Evolutionary conservation across 805 yeast species (phyloP).

Genomic region (Saccharomycopsis sp.): DNA sequence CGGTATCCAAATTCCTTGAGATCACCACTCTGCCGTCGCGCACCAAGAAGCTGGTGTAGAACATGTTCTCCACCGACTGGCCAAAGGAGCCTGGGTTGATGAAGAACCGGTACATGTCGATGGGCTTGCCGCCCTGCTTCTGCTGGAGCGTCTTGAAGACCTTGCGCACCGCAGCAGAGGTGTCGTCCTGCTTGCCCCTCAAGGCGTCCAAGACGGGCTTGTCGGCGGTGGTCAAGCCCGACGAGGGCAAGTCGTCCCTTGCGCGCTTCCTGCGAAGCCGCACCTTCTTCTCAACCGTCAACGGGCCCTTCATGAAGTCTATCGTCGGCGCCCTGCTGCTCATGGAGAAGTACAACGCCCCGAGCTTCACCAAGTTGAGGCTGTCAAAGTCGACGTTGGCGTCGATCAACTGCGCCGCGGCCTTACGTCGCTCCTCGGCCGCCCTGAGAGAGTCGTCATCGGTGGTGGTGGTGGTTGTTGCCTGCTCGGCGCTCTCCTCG

Average conservation of each 20-base stretch:
- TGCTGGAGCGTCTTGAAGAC: slow-evolving; percentile 37
- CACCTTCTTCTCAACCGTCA: slow-evolving; percentile 49
- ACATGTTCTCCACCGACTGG: slow-evolving; percentile 76
- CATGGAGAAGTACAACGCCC: slow-evolving; percentile 39
- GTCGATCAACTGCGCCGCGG: slow-evolving; percentile 19
- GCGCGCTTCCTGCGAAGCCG: slow-evolving; percentile 21
- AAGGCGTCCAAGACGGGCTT: slow-evolving; percentile 45
- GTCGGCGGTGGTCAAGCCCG: slow-evolving; percentile 47
- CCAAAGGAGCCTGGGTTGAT: slow-evolving; percentile 70
- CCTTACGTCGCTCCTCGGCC: slow-evolving; percentile 1
- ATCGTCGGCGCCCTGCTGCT: slow-evolving; percentile 40
- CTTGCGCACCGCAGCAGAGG: slow-evolving; percentile 52
- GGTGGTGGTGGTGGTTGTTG: slow-evolving; percentile 16
- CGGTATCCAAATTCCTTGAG: slow-evolving; percentile 37
- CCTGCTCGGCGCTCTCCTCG: slow-evolving; percentile 21
- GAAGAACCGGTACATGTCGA: slow-evolving; percentile 57
- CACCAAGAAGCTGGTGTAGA: slow-evolving; percentile 71
- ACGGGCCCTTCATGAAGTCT: slow-evolving; percentile 65
- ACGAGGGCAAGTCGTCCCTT: slow-evolving; percentile 25
- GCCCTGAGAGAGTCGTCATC: slow-evolving; percentile 18
- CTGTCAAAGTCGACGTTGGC: slow-evolving; percentile 32
- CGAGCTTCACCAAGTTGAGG: slow-evolving; percentile 53
- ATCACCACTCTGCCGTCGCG: slow-evolving; percentile 52
- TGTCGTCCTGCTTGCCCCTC: slow-evolving; percentile 41
- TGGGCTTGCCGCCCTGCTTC: slow-evolving; percentile 30